phyloP scores from a whole-genome alignment of 2,329 filamentous ascomycete species.

The Aspergillus sp. region DNA sequence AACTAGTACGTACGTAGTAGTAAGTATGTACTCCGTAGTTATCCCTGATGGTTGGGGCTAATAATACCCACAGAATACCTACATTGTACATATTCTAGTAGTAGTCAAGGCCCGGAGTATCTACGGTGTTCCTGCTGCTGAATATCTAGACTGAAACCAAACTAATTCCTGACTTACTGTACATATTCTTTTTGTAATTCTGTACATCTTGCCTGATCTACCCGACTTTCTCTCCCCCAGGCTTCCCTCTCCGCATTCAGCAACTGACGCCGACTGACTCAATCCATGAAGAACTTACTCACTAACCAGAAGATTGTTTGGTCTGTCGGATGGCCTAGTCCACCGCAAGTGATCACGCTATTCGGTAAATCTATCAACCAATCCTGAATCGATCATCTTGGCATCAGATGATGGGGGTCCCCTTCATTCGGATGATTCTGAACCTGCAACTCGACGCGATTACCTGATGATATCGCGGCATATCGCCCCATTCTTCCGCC shows the following conservation, averaged over 20 bases:
- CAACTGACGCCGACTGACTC: neutral
- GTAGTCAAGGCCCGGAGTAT: neutral
- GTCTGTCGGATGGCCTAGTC: neutral
- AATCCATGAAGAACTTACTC: neutral
- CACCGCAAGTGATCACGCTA: conserved; percentile 15
- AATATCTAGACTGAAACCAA: neutral
- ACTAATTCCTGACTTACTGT: neutral
- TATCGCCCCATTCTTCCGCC: conserved; percentile 7
- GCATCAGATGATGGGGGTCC: conserved; percentile 22
- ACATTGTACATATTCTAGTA: neutral
- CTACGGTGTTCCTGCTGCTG: neutral
- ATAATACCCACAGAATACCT: too few relatives aligned
- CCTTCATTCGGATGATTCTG: neutral
- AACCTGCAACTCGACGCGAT: conserved; percentile 4
- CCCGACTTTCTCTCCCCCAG: neutral
- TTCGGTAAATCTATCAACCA: conserved; percentile 20
- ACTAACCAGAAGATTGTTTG: neutral
- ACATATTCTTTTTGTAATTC: too few relatives aligned
- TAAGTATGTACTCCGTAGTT: too few relatives aligned
- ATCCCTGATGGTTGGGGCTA: too few relatives aligned
- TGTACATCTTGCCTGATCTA: neutral
- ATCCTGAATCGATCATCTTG: conserved; percentile 13
- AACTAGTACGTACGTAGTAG: too few relatives aligned
- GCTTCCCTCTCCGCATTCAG: neutral
- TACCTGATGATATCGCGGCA: conserved; percentile 11